Conservation (phyloP, 164 flowering plant genomes). For the Magnolia kwangsiensis region DNA sequence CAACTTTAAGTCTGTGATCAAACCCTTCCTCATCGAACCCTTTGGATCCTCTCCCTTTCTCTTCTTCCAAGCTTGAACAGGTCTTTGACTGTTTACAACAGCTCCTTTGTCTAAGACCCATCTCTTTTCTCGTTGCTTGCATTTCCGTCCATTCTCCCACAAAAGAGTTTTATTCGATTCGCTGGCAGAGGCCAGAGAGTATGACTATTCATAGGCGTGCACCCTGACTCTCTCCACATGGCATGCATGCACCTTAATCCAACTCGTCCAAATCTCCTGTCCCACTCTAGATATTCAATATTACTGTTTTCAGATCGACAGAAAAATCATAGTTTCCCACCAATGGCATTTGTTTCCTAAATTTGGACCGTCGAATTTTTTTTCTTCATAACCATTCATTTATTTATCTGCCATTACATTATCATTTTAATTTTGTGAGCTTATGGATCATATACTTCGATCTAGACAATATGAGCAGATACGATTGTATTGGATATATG, state of each 20-base stretch:
- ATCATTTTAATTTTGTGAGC: too few relatives aligned
- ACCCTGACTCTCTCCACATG: neutral
- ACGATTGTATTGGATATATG: neutral
- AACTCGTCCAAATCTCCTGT: neutral
- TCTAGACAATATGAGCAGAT: too few relatives aligned
- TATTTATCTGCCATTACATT: neutral
- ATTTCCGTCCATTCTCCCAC: neutral
- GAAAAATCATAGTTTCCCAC: neutral
- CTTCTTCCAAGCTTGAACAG: slow-evolving; percentile 9
- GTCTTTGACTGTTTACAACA: slow-evolving; percentile 22
- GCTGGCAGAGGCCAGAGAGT: slow-evolving; percentile 1
- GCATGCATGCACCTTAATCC: neutral
- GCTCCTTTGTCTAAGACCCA: neutral
- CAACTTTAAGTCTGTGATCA: slow-evolving; percentile 54
- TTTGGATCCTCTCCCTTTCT: slow-evolving; percentile 26
- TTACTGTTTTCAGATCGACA: neutral
- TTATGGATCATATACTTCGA: neutral
- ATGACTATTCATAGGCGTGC: slow-evolving; percentile 8
- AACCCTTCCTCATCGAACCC: slow-evolving; percentile 22
- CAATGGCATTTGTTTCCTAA: neutral
- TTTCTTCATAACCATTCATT: too few relatives aligned
- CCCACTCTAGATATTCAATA: neutral
- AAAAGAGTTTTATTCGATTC: too few relatives aligned
- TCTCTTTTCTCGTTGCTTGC: neutral
- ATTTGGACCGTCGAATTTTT: neutral